Percentiles rank a stretch among this genome's conserved stretches.
These are phyloP conservation scores for Linderina pennispora DNA, from an alignment of 192 early-diverging fungal species.

Conservation along the genomic window DNA sequence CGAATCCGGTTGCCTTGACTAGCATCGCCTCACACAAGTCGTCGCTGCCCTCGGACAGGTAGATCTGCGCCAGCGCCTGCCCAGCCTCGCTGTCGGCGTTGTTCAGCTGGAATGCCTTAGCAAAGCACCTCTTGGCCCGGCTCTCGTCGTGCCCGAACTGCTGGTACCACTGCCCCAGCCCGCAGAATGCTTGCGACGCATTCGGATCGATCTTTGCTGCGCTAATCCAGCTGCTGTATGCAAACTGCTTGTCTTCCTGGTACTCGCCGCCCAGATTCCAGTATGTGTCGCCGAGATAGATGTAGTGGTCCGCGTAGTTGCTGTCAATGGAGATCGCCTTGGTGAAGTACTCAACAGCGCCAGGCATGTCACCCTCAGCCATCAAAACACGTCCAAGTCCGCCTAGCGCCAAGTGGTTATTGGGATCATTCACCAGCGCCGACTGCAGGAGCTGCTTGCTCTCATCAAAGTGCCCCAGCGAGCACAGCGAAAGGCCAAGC, in stretches of 20 bases:
- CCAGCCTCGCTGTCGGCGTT: slow-evolving; percentile 62
- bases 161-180: slow-evolving; percentile 77
- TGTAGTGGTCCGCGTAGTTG: slow-evolving; percentile 50
- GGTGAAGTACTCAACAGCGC: slow-evolving; percentile 50
- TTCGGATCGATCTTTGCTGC: slow-evolving; percentile 66
- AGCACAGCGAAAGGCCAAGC: slow-evolving; percentile 47
- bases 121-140: slow-evolving; percentile 78
- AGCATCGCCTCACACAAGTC: slow-evolving; percentile 33
- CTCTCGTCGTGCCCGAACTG: slow-evolving; percentile 55
- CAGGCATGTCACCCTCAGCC: slow-evolving; percentile 43
- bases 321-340: slow-evolving; percentile 50
- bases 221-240: slow-evolving; percentile 60
- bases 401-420: slow-evolving; percentile 48
- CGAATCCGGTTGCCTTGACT: slow-evolving; percentile 10
- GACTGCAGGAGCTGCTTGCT: slow-evolving; percentile 52
- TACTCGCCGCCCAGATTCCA: slow-evolving; percentile 70
- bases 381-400: slow-evolving; percentile 66
- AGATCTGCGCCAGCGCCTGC: slow-evolving; percentile 56
- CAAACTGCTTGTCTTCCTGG: slow-evolving; percentile 53
- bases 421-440: slow-evolving; percentile 35
- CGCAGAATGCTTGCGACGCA: slow-evolving; percentile 61
- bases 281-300: slow-evolving; percentile 63
- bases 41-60: slow-evolving; percentile 42
- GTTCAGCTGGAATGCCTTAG: slow-evolving; percentile 71
- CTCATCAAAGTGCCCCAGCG: slow-evolving; percentile 51